phyloP scores from a whole-genome alignment of 305 asterid species.

The Fraxinus nigra region DNA sequence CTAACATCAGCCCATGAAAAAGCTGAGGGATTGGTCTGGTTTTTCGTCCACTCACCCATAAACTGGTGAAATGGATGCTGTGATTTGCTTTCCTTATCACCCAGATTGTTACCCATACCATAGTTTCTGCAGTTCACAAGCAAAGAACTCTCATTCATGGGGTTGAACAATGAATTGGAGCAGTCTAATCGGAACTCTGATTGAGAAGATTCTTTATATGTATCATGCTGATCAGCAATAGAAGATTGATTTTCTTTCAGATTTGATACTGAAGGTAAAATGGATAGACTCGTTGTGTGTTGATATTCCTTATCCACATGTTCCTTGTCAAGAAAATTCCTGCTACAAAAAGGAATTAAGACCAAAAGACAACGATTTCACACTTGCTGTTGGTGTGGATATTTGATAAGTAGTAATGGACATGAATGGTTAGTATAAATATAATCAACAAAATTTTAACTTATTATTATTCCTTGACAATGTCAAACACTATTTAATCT shows the following conservation, averaged over 20 bases:
- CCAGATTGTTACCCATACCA: constrained; percentile 1
- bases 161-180: constrained; percentile 78
- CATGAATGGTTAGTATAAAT: neutral
- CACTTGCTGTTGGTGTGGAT: neutral
- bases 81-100: constrained; percentile 31
- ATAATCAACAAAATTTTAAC: neutral
- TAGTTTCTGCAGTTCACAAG: constrained; percentile 19
- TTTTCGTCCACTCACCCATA: constrained; percentile 66
- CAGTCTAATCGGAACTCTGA: constrained; percentile 65
- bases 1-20: constrained; percentile 45
- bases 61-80: constrained; percentile 46
- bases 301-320: constrained; percentile 32
- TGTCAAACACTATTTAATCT: neutral
- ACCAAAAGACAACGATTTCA: neutral
- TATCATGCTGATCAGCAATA: constrained; percentile 26
- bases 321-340: constrained; percentile 42
- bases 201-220: constrained; percentile 27
- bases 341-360: constrained; percentile 17
- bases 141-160: constrained; percentile 46
- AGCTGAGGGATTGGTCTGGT: constrained; percentile 25
- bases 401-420: neutral
- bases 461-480: neutral
- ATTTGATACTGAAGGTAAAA: constrained; percentile 23
- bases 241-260: constrained; percentile 35
- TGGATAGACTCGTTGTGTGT: constrained; percentile 26